Conservation (phyloP, 2,329 filamentous ascomycete genomes). For the Aspergillus terreus region DNA sequence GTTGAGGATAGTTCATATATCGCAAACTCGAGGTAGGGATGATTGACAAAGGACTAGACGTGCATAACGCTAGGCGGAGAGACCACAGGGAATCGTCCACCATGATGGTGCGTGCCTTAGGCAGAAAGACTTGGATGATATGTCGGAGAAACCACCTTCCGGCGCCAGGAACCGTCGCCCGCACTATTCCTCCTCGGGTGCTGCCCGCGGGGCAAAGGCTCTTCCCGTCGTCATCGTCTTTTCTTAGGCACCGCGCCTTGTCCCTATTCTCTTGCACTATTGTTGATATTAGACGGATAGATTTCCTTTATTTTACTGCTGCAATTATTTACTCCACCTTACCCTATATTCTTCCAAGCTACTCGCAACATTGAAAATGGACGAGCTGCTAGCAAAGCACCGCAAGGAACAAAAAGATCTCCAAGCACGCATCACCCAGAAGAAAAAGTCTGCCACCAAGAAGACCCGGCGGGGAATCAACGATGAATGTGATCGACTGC, state of each 20-base stretch:
- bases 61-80: no score
- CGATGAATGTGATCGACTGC: slow-evolving; percentile 59
- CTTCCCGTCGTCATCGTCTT: neutral
- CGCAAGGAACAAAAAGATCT: slow-evolving; percentile 86
- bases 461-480: slow-evolving; percentile 67
- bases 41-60: no score
- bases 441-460: slow-evolving; percentile 96
- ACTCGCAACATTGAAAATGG: slow-evolving; percentile 47
- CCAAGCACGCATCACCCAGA: slow-evolving; percentile 79
- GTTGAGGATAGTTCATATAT: no score
- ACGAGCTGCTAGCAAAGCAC: slow-evolving; percentile 74
- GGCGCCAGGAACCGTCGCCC: neutral
- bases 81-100: no score
- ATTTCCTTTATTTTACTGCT: neutral
- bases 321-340: no score
- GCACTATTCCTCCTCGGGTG: slow-evolving; percentile 18
- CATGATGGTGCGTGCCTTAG: no score
- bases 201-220: slow-evolving; percentile 21
- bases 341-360: neutral
- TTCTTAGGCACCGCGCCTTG: neutral
- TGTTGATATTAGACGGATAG: neutral
- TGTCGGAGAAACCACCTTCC: neutral
- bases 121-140: no score
- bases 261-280: neutral
- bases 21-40: no score